Conservation (phyloP, 192 early-diverging fungal genomes). For the Backusella macrospora region DNA sequence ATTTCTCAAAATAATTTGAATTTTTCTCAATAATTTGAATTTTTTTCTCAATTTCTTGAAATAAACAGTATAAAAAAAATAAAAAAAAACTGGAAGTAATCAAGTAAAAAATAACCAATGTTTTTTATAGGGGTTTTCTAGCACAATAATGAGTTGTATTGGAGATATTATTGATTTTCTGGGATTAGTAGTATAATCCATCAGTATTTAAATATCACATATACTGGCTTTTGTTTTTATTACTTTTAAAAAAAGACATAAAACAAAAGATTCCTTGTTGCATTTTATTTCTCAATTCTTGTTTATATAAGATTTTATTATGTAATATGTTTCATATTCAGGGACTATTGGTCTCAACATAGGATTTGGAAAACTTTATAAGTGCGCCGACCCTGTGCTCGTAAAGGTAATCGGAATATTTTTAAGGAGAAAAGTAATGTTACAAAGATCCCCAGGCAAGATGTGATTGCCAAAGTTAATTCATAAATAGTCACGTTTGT, state of each 20-base stretch:
- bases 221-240: neutral
- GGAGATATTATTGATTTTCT: conserved; percentile 43
- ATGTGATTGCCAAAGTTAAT: conserved; percentile 73
- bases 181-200: conserved; percentile 38
- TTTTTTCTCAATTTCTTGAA: too few species aligned
- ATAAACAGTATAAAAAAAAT: too few species aligned
- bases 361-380: conserved; percentile 62
- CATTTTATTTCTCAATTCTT: conserved; percentile 62
- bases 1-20: too few species aligned
- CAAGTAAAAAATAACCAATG: neutral
- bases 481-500: neutral
- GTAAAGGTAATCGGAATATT: conserved; percentile 29
- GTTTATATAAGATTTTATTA: neutral
- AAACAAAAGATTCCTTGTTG: conserved; percentile 42
- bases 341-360: conserved; percentile 69
- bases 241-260: neutral
- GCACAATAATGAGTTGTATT: conserved; percentile 45
- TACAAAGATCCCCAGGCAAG: conserved; percentile 64
- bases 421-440: conserved; percentile 48
- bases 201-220: neutral
- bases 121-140: conserved; percentile 41
- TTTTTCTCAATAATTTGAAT: too few species aligned
- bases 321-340: conserved; percentile 9
- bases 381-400: conserved; percentile 56
- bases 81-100: too few species aligned